These are phyloP conservation scores for Brasilioporus rufonigricans DNA, from an alignment of 768 basidiomycete species.

Conservation along the genomic window DNA sequence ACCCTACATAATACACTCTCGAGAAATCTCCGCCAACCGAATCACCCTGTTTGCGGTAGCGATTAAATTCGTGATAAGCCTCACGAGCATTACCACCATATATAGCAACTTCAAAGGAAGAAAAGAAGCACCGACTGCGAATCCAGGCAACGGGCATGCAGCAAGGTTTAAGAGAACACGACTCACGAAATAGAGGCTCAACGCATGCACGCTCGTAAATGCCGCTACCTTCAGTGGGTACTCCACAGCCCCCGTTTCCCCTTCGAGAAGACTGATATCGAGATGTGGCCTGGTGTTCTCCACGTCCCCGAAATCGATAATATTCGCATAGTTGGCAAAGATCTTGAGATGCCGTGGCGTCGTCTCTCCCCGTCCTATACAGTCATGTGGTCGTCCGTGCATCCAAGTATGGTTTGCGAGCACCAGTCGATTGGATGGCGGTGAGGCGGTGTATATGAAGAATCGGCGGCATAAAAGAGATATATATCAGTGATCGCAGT, in stretches of 20 bases:
- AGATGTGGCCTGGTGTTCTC: slow-evolving; percentile 69
- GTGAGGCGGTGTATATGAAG: slow-evolving; percentile 3
- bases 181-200: slow-evolving; percentile 81
- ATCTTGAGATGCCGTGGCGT: slow-evolving; percentile 74
- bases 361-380: slow-evolving; percentile 69
- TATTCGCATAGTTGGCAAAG: slow-evolving; percentile 70
- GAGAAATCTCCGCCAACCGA: slow-evolving; percentile 63
- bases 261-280: slow-evolving; percentile 67
- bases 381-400: slow-evolving; percentile 2
- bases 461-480: slow-evolving; percentile 5
- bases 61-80: slow-evolving; percentile 15
- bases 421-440: background rate
- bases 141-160: slow-evolving; percentile 18
- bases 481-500: slow-evolving; percentile 8
- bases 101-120: slow-evolving; percentile 21
- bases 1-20: slow-evolving; percentile 77
- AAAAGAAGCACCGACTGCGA: background rate
- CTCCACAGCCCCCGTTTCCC: slow-evolving; percentile 65
- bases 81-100: slow-evolving; percentile 14
- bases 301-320: slow-evolving; percentile 75
- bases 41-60: slow-evolving; percentile 49
- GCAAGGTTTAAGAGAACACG: slow-evolving; percentile 9
- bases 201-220: slow-evolving; percentile 68
- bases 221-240: slow-evolving; percentile 77
- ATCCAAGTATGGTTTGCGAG: slow-evolving; percentile 1